These are phyloP conservation scores for Corchorus capsularis DNA, from an alignment of 345 rosid genomes.

Conservation along the genomic window DNA sequence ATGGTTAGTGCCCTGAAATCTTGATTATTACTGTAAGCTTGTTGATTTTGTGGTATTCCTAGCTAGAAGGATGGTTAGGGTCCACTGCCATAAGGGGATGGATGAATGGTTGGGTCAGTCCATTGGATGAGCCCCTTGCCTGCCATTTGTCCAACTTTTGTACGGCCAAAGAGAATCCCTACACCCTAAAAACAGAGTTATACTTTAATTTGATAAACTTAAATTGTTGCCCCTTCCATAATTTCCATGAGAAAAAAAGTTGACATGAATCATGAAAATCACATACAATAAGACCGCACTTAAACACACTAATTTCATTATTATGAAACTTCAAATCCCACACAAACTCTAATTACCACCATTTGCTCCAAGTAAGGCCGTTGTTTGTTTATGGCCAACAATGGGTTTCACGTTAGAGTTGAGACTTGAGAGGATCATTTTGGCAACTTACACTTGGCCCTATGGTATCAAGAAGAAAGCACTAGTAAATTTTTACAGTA, in stretches of 20 bases:
- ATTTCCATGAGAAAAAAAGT: not conserved
- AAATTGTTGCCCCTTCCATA: not conserved
- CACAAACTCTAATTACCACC: slow-evolving; percentile 15
- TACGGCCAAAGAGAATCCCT: not conserved
- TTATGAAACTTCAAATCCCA: not conserved
- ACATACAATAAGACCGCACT: slow-evolving; percentile 12
- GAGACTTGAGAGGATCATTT: not conserved
- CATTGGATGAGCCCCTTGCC: slow-evolving; percentile 10
- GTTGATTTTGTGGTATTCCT: not conserved
- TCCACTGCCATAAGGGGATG: not conserved
- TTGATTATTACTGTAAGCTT: not conserved
- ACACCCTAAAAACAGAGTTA: not conserved
- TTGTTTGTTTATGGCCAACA: not conserved
- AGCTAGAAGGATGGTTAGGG: not conserved
- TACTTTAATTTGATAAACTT: not conserved
- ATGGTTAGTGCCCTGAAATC: slow-evolving; percentile 1
- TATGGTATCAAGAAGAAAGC: not conserved
- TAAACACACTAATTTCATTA: not conserved
- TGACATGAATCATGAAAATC: not conserved
- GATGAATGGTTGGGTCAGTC: not conserved
- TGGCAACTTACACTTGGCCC: not conserved
- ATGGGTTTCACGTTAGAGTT: not conserved
- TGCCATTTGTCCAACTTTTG: slow-evolving; percentile 8
- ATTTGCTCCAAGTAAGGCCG: not conserved
- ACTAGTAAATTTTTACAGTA: not conserved